phyloP scores from a whole-genome alignment of 148 eudicot species.

The Amaranthus palmeri region DNA sequence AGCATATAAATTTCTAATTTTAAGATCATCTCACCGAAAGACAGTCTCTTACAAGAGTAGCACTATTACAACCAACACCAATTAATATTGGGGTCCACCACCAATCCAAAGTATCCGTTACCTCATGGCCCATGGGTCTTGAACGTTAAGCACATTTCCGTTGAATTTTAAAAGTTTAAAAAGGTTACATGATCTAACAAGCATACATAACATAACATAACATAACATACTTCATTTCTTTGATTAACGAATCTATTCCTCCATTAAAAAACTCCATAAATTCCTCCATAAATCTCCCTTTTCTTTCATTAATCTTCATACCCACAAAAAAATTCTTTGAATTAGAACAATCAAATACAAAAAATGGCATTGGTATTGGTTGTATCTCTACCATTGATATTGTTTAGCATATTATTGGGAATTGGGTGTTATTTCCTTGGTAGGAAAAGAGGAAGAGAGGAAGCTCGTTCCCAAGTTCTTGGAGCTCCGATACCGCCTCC shows the following conservation, averaged over 20 bases:
- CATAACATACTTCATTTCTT: not conserved
- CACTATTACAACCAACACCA: too few species aligned
- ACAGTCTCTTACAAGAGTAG: too few species aligned
- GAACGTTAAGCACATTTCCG: constrained; percentile 15
- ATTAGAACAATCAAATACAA: not conserved
- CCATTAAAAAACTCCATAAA: constrained; percentile 13
- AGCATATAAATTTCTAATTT: too few species aligned
- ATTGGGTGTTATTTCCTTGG: constrained; percentile 44
- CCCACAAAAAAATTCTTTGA: not conserved
- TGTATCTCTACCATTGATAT: constrained; percentile 37
- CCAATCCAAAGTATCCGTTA: constrained; percentile 20
- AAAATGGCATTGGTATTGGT: constrained; percentile 41
- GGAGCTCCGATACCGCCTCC: constrained; percentile 43
- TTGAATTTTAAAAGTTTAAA: constrained; percentile 16
- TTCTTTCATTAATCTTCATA: not conserved
- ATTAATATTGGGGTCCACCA: not conserved
- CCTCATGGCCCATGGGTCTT: not conserved
- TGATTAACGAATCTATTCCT: constrained; percentile 17
- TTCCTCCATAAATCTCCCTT: not conserved
- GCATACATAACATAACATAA: not conserved
- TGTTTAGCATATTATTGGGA: constrained; percentile 32
- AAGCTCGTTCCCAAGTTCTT: constrained; percentile 31
- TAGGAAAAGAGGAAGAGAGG: constrained; percentile 34
- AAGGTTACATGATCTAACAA: not conserved
- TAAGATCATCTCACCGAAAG: too few species aligned